Percentiles rank a stretch among this genome's conserved stretches.
Conservation (phyloP, 148 eudicot species). For the Fagopyrum homotropicum region DNA sequence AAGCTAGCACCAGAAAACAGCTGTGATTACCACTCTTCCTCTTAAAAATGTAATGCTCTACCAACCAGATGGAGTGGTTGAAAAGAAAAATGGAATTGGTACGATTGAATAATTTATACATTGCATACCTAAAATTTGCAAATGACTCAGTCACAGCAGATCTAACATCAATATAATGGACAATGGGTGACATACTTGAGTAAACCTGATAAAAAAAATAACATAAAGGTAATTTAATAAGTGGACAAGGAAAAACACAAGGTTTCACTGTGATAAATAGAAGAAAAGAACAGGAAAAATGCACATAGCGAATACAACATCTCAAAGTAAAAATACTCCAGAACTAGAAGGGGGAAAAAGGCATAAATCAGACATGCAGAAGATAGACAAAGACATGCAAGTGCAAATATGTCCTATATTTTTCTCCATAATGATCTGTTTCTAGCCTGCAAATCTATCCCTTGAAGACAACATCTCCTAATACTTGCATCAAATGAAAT, state of each 20-base stretch:
- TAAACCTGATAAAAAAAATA: constrained; percentile 45
- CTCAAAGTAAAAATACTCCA: neutral
- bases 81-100: neutral
- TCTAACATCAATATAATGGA: constrained; percentile 65
- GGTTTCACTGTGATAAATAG: neutral
- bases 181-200: constrained; percentile 82
- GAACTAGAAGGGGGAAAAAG: too few relatives aligned
- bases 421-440: too few relatives aligned
- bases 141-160: constrained; percentile 61
- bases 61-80: neutral
- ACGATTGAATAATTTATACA: neutral
- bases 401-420: too few relatives aligned
- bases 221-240: neutral
- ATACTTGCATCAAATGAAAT: neutral
- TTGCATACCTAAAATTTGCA: constrained; percentile 74
- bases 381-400: too few relatives aligned
- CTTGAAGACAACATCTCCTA: too few relatives aligned
- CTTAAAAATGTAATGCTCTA: neutral
- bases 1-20: neutral
- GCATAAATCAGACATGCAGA: too few relatives aligned
- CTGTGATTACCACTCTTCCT: neutral
- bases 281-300: neutral
- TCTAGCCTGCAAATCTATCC: too few relatives aligned
- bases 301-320: neutral
- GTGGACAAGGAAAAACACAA: neutral